Evolutionary conservation across 331 rosid species (phyloP), one percentile per base, ranked within the genome.

Genomic region (Cydonia oblonga): DNA sequence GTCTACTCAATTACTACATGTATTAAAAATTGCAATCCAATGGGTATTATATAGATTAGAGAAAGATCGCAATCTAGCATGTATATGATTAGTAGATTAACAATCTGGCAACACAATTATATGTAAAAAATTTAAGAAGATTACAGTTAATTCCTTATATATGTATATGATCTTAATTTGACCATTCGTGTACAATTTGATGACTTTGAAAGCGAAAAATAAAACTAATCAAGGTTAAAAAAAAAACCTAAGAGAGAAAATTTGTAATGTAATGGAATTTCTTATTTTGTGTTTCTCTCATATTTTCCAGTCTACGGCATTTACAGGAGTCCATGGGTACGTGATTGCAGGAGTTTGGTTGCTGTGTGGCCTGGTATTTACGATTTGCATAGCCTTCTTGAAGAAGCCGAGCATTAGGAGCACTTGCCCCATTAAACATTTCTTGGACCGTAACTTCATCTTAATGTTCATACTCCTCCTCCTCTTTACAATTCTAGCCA

Each of bases 271-370:
- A 73, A n/a, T 51, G 64, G 22, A 26, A 81, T 80, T 79, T 78
- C 78, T 81, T 67, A 33, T 46, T 40, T 58, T 76, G 67, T 84
- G 77, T 66, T 35, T 74, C 83, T 82, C 91, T 88, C 87, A 88
- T 88, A 70, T 80, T 83, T 88, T 82, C 77, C 96, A 90, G 96
- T 90, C 96, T 86, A 75, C 93, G 85, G 96, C 91, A 80, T 86
- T 86, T 86, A 88, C 93, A 86, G 96, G 96, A 78, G 90, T 88
- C 73, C 86, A 88, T 24, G 96, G 91, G 7, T 90, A 88, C 32
- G 85, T 87, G 30, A 79, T 88, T 23, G 88, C 85, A 6, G 86
- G 76, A 63, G 81, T 88, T 78, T 90, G 96, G 96, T 77, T 90
- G 68, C 42, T 88, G 22, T 88, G 80, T 64, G 96, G 96, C 7